Evolutionary conservation across 331 rosid species (phyloP), one percentile per base, ranked within the genome.

Genomic region (Phaseolus coccineus): DNA sequence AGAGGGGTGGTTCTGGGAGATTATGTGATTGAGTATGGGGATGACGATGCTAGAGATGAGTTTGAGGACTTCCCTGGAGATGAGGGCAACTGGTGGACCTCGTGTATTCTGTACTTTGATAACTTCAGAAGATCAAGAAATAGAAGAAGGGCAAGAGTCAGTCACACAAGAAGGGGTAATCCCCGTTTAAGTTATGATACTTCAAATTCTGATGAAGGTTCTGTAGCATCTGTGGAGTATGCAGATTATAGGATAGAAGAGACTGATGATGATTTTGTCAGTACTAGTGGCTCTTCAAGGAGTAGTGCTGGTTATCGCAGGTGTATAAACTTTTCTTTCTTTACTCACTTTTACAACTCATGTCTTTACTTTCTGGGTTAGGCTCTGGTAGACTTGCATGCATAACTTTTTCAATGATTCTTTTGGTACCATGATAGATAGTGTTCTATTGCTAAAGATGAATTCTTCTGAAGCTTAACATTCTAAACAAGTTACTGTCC

Each of bases 51-150:
- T 69, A 87, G 91, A 42, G 97, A 92, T 62, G 98, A 92, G 84
- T 92, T 91, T 42, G 98, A 92, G 66, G 97, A 95, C 85, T 95
- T 95, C 80, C 97, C 81, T n/a, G 94, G 93, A 31, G 94, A 84
- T 44, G 90, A 88, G 15, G 97, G 97, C 76, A 92, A 87, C 83
- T 94, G 98, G 98, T 94, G 98, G 97, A 92, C 97, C 78, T 92
- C 97, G 14, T 94, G 97, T 76, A 92, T 94, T 51, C 84, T 92
- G 83, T 94, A 94, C 47, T 92, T 92, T 15, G 96, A 94, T 78
- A 89, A 94, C 85, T 83, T 94, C 31, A 90, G 98, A 80, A 92
- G 85, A 84, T 92, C 97, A 3, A 90, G 98, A 78, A 94, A 90
- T 76, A 83, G 97, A 82, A 94, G 98, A 71, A 86, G 98, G 74